A percentile compares a stretch with the other conserved stretches of the same genome.
Conservation (phyloP, 2,329 filamentous ascomycete species). For the Botrytis sinoallii region DNA sequence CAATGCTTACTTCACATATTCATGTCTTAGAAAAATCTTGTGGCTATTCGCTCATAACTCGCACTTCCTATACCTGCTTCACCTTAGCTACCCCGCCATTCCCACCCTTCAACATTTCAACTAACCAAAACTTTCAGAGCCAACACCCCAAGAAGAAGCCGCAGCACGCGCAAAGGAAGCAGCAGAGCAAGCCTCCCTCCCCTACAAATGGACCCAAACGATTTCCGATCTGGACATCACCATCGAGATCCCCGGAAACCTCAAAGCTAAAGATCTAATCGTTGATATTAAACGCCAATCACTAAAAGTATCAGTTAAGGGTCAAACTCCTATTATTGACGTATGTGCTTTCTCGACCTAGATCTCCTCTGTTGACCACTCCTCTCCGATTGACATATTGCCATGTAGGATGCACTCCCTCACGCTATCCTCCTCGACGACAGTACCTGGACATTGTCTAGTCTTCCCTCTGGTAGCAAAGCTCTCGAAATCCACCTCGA, state of each 20-base stretch:
- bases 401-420: slow-evolving; percentile 72
- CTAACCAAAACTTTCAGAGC: slow-evolving; percentile 29
- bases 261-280: slow-evolving; percentile 80
- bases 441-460: slow-evolving; percentile 87
- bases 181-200: slow-evolving; percentile 84
- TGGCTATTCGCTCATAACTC: not conserved
- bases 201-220: slow-evolving; percentile 96
- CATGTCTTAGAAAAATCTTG: too few relatives aligned
- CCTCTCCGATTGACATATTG: not conserved
- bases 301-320: slow-evolving; percentile 80
- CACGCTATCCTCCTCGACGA: slow-evolving; percentile 79
- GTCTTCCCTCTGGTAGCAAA: slow-evolving; percentile 58
- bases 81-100: slow-evolving; percentile 15
- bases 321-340: slow-evolving; percentile 78
- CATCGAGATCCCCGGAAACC: slow-evolving; percentile 73
- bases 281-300: slow-evolving; percentile 78
- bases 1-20: not conserved
- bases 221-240: slow-evolving; percentile 84
- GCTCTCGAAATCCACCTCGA: slow-evolving; percentile 86
- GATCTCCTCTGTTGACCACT: not conserved
- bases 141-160: slow-evolving; percentile 51
- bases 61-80: not conserved
- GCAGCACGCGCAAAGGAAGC: slow-evolving; percentile 68
- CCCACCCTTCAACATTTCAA: not conserved
- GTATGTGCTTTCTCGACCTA: slow-evolving; percentile 47